A percentile compares a stretch with the other conserved stretches of the same genome.
Evolutionary conservation across 352 stramenopile genomes (phyloP).

Genomic region (Halophytophthora batemanensis): DNA sequence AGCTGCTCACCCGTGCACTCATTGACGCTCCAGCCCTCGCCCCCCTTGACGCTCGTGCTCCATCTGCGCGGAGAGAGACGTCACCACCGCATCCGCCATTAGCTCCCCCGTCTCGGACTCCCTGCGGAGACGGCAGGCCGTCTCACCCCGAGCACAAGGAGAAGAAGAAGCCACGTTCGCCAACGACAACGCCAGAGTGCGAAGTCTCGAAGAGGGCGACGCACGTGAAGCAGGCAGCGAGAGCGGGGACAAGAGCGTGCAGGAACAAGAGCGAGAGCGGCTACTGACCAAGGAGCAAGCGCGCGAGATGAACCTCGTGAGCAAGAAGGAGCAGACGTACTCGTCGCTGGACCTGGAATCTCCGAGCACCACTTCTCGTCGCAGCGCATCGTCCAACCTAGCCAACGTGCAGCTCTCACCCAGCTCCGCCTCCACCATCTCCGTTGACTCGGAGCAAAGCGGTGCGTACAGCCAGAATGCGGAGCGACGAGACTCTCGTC

Average conservation of each 20-base stretch:
- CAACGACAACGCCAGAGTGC: background rate
- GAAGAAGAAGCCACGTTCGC: too few relatives aligned
- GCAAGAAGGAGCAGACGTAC: slow-evolving; percentile 76
- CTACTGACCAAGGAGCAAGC: background rate
- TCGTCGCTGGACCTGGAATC: slow-evolving; percentile 72
- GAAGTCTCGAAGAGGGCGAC: background rate
- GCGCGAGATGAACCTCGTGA: slow-evolving; percentile 57
- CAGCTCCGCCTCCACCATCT: slow-evolving; percentile 28
- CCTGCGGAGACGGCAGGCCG: slow-evolving; percentile 3
- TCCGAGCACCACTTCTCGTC: slow-evolving; percentile 28
- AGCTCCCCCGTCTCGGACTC: slow-evolving; percentile 2
- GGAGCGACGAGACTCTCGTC: background rate
- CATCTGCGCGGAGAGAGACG: slow-evolving; percentile 4
- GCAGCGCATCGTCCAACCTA: slow-evolving; percentile 25
- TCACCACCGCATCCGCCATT: slow-evolving; percentile 7
- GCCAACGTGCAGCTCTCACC: slow-evolving; percentile 49
- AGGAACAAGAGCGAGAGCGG: background rate
- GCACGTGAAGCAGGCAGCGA: background rate
- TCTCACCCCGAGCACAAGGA: background rate
- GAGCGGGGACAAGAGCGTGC: slow-evolving; percentile 4
- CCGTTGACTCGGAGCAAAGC: slow-evolving; percentile 27
- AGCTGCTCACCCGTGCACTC: too few relatives aligned
- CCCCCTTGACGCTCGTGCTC: background rate
- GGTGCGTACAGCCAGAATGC: slow-evolving; percentile 12
- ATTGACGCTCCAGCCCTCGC: too few relatives aligned